Evolutionary conservation across 352 stramenopile genomes (phyloP), one percentile per base, ranked within the genome.

Genomic region (Phytophthora brassicae): DNA sequence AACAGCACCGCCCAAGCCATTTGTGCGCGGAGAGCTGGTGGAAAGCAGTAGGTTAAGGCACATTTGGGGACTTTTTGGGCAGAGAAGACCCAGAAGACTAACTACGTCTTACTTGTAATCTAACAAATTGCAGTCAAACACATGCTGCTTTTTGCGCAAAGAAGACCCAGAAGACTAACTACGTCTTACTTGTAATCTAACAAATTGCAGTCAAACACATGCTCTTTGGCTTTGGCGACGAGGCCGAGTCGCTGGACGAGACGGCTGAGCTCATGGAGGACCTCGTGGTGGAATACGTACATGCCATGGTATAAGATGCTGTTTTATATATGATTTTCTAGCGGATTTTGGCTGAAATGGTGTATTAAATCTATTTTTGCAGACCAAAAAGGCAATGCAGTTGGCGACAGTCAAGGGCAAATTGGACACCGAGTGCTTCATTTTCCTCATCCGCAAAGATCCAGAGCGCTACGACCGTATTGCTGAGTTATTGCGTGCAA

Each of bases 381-480:
- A 95, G 87, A 95, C 87, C 0, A 92, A 92, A 56, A 95, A 94
- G 44, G 85, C 86, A 13, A 82, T 94, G 77, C 84, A 92, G 26
- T 51, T 95, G 39, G 73, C 87, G 33, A 60, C 74, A n/a, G 72
- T 93, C 66, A 92, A 93, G 63, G 87, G 85, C 45, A 94, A 94
- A 43, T 63, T 95, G 22, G 87, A 95, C 59, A 89, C 84, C 23
- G 87, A 95, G 66, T 95, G 87, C 68, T 92, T 95, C 62, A 92
- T 92, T 47, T 94, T 95, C 47, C 68, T 91, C n/a, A 88, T 95
- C 60, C 87, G 84, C 46, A 95, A 95, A 51, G 79, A 95, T 59
- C 74, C 81, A 1, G 84, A 94, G 66, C 79, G 72, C 9, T 91
- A 93, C 63, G 82, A 91, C 45, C 84, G 87, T 46, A 88, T 93